Conservation (phyloP, 805 yeast genomes). For the Candida adriatica region DNA sequence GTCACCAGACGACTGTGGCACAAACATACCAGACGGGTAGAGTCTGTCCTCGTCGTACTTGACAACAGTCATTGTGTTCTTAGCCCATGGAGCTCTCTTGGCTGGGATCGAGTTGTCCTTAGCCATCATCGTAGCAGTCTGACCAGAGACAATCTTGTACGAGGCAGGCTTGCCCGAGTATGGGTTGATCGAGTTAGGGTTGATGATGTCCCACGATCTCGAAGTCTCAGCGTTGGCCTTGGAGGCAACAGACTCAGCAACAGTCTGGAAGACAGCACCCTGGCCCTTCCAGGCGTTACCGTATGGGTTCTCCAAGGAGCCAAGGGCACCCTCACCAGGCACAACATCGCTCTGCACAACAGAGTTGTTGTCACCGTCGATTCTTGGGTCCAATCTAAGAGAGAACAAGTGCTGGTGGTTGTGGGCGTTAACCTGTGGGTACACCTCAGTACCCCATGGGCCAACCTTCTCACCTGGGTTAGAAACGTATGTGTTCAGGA, state of each 20-base stretch:
- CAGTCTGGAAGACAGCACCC: conserved; percentile 61
- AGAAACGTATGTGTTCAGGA: conserved; percentile 64
- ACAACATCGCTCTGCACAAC: conserved; percentile 61
- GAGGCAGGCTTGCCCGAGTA: conserved; percentile 72
- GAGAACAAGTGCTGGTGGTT: conserved; percentile 83
- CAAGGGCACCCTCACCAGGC: conserved; percentile 51
- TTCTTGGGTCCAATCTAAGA: conserved; percentile 70
- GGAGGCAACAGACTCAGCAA: conserved; percentile 51
- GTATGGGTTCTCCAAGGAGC: conserved; percentile 63
- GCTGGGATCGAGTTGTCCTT: conserved; percentile 66
- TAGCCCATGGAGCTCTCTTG: conserved; percentile 83
- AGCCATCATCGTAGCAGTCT: conserved; percentile 68
- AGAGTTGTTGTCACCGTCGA: conserved; percentile 76
- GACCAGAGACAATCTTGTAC: conserved; percentile 69
- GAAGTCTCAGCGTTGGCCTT: conserved; percentile 54
- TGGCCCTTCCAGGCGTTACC: conserved; percentile 72
- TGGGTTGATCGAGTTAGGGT: conserved; percentile 59
- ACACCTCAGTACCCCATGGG: conserved; percentile 77
- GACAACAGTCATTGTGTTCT: conserved; percentile 56
- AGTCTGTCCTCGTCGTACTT: conserved; percentile 68
- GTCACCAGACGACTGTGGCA: conserved; percentile 69
- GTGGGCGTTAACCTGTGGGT: conserved; percentile 78
- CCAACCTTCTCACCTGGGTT: conserved; percentile 60
- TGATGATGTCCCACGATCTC: conserved; percentile 73
- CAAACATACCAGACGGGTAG: conserved; percentile 77